Percentiles rank a stretch among this genome's conserved stretches.
phyloP scores from a whole-genome alignment of 2,329 filamentous ascomycete genomes.

The Monosporascus cannonballus region DNA sequence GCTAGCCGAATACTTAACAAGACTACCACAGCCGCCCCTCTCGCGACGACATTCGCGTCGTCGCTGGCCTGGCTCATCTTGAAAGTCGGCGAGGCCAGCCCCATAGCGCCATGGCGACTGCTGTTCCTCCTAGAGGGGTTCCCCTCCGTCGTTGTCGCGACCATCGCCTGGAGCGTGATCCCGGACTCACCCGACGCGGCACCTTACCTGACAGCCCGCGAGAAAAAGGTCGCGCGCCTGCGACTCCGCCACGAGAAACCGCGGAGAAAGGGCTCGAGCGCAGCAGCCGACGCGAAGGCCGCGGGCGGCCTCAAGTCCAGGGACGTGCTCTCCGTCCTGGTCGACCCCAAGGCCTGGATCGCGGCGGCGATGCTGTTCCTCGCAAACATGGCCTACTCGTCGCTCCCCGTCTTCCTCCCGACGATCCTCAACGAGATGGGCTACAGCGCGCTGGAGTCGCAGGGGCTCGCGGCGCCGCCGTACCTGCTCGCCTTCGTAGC shows the following conservation, averaged over 20 bases:
- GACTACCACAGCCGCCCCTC: conserved; percentile 62
- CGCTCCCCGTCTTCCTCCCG: conserved; percentile 80
- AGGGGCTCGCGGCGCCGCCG: conserved; percentile 75
- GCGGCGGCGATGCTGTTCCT: conserved; percentile 81
- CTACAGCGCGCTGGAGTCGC: conserved; percentile 58
- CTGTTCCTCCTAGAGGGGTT: conserved; percentile 83
- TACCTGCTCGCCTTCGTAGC: conserved; percentile 69
- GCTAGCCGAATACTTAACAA: background rate
- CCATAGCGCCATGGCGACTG: conserved; percentile 78
- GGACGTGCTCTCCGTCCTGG: conserved; percentile 53
- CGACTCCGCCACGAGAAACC: conserved; percentile 53
- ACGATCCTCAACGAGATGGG: conserved; percentile 75
- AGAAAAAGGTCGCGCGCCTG: conserved; percentile 64
- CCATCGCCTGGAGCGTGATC: conserved; percentile 67
- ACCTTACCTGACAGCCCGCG: conserved; percentile 53
- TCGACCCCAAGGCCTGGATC: conserved; percentile 66
- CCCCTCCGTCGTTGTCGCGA: conserved; percentile 69
- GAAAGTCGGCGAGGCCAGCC: conserved; percentile 55
- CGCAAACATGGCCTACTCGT: conserved; percentile 82
- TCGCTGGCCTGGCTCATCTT: conserved; percentile 75
- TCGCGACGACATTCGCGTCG: conserved; percentile 78
- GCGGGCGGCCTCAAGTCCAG: conserved; percentile 39
- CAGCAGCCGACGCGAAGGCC: conserved; percentile 9
- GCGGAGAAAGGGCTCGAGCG: conserved; percentile 16
- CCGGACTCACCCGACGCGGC: conserved; percentile 70